Conservation (phyloP, 495 filamentous ascomycete species). For the Clavariopsis aquatica region DNA sequence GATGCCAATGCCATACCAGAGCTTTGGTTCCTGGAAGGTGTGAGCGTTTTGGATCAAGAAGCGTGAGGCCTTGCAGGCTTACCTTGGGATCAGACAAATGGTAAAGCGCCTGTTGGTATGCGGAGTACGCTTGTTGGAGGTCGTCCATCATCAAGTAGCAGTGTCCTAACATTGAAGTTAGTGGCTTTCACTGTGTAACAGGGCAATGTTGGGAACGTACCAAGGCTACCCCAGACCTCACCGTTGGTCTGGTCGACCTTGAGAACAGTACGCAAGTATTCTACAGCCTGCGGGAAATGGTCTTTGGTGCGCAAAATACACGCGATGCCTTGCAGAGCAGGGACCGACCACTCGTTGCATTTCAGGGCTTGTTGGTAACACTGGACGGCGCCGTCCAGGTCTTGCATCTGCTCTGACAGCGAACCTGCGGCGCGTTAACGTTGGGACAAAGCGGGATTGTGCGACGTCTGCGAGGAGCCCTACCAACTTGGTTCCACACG, state of each 20-base stretch:
- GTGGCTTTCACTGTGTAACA: conserved; percentile 10
- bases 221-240: conserved; percentile 94
- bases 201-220: conserved; percentile 49
- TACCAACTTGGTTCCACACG: conserved; percentile 95
- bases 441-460: conserved; percentile 6
- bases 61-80: conserved; percentile 35
- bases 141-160: conserved; percentile 99
- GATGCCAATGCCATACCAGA: conserved; percentile 99
- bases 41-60: conserved; percentile 10
- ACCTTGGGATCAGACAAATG: conserved; percentile 95
- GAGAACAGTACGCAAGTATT: conserved; percentile 87
- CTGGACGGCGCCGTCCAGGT: conserved; percentile 80
- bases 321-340: conserved; percentile 92
- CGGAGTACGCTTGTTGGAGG: conserved; percentile 94
- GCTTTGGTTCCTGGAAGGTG: conserved; percentile 78
- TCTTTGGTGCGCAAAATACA: conserved; percentile 87
- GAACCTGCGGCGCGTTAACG: conserved; percentile 58
- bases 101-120: conserved; percentile 93
- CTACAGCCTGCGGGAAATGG: conserved; percentile 89
- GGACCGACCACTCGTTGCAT: conserved; percentile 85
- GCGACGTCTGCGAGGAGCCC: conserved; percentile 36
- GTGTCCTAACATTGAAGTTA: conserved; percentile 60
- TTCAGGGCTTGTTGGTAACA: conserved; percentile 87
- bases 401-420: conserved; percentile 83
- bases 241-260: conserved; percentile 87